These are phyloP conservation scores for Acer campestre DNA, from an alignment of 345 rosid species.

Conservation along the genomic window DNA sequence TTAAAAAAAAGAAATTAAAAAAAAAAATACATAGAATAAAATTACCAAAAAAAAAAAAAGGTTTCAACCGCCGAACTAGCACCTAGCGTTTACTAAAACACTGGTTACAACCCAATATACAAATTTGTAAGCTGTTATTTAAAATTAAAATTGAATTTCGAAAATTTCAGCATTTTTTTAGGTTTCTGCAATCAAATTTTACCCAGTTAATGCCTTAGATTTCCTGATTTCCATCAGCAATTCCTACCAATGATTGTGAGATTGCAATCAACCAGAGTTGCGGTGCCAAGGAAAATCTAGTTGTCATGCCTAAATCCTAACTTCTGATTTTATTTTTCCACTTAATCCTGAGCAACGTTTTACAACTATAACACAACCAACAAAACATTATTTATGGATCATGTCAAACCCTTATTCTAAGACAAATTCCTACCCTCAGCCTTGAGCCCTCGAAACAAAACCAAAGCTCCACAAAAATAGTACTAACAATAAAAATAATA, in stretches of 20 bases:
- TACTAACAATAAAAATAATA: not conserved
- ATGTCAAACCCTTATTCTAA: not conserved
- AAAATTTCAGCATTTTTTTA: not conserved
- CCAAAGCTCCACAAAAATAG: not conserved
- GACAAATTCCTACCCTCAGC: not conserved
- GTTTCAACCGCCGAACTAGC: too few relatives aligned
- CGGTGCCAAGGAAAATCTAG: not conserved
- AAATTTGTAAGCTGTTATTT: not conserved
- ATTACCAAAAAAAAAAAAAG: too few relatives aligned
- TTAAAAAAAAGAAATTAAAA: too few relatives aligned
- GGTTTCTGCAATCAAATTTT: not conserved
- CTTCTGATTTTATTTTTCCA: not conserved
- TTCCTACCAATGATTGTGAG: not conserved
- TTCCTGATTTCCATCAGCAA: not conserved
- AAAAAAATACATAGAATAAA: too few relatives aligned
- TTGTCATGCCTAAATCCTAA: not conserved
- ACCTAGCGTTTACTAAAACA: too few relatives aligned
- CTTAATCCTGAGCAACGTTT: too few relatives aligned
- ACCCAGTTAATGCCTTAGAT: not conserved
- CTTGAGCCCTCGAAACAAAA: slow-evolving; percentile 8
- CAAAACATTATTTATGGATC: not conserved
- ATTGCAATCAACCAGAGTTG: not conserved
- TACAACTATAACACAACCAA: too few relatives aligned
- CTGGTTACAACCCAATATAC: not conserved
- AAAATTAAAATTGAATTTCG: not conserved